Base-by-base conservation (phyloP, 1,284 basidiomycete genomes). In the Naganishia sp. region DNA sequence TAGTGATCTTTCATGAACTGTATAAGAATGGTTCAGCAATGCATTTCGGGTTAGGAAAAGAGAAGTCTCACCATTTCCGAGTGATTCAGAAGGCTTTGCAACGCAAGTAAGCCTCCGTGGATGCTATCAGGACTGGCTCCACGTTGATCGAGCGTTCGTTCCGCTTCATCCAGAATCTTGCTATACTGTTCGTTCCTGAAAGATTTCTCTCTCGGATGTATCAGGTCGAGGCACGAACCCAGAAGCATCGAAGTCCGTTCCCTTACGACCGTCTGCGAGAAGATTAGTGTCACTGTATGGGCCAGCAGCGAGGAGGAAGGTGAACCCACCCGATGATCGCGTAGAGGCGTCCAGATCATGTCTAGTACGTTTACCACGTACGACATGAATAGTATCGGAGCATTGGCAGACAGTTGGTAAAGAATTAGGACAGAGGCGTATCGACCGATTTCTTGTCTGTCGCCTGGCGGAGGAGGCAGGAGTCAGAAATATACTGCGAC, bases 1-100 rank as follows among this genome's bases (percentile, higher is more conserved):
- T 94, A 97, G 55, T 88, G 90, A 69, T 95, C 90, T 72, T 87
- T 87, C 93, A 98, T 95, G 73, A 95, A 97, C 90, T 94, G 72
- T 25, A 65, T 11, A 39, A 28, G 21, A 57, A 50, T 50, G 15
- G 25, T 61, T 56, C 59, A 64, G 65, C 49, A 63, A 39, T 28
- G 48, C 33, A 55, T n/a, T n/a, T 49, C n/a, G 11, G 15, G 9
- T 10, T 6, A 52, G 28, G 59, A 18, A 43, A 28, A 3, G 69
- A 67, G 7, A 61, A 23, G 72, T 83, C 36, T 72, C 69, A 94
- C 93, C 85, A 94, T 92, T 71, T 93, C 92, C 43, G 93, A 94
- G 77, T 97, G 92, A 66, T 95, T 84, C 15, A 99, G 81, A 42
- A 99, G 84, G 75, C 96, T 92, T 61, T 93, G 88, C 77, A 94